A percentile compares a stretch with the other conserved stretches of the same genome.
Evolutionary conservation across 371 early-diverging fungal genomes (phyloP).

Genomic region (Zopfochytrium polystomum): DNA sequence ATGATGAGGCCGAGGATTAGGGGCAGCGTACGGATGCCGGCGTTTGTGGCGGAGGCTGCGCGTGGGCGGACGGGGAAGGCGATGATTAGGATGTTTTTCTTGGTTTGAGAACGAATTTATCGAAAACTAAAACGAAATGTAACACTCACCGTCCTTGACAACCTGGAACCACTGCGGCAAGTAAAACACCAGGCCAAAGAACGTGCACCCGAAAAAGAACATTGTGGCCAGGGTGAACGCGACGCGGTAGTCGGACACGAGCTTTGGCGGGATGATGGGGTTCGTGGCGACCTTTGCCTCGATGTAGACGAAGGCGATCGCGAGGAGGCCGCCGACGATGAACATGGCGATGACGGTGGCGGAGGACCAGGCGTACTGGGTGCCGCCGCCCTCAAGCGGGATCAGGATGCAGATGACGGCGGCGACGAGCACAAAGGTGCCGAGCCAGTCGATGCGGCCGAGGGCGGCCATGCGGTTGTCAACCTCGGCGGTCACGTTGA

Average conservation of each 20-base stretch:
- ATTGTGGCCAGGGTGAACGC: slow-evolving; percentile 40
- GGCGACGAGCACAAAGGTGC: slow-evolving; percentile 28
- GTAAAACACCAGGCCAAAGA: slow-evolving; percentile 69
- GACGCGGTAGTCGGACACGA: slow-evolving; percentile 20
- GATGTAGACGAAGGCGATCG: slow-evolving; percentile 29
- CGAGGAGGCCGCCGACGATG: slow-evolving; percentile 25
- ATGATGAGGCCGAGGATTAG: slow-evolving; percentile 52
- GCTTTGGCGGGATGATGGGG: slow-evolving; percentile 38
- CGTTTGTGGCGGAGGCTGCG: slow-evolving; percentile 44
- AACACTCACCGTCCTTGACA: slow-evolving; percentile 48
- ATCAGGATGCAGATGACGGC: slow-evolving; percentile 25
- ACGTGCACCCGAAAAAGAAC: slow-evolving; percentile 50
- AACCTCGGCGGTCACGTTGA: too few relatives aligned
- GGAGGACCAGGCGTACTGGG: slow-evolving; percentile 34
- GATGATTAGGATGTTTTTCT: neutral
- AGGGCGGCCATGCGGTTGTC: too few relatives aligned
- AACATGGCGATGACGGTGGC: slow-evolving; percentile 31
- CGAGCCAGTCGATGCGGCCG: slow-evolving; percentile 50
- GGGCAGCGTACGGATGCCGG: slow-evolving; percentile 61
- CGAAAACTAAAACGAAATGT: neutral
- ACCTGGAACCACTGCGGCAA: slow-evolving; percentile 72
- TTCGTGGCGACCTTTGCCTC: slow-evolving; percentile 31
- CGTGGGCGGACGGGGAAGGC: neutral
- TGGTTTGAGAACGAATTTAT: neutral
- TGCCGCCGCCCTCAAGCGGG: slow-evolving; percentile 31